Conservation (phyloP, 2,329 filamentous ascomycete species). For the Penicillium sp. region DNA sequence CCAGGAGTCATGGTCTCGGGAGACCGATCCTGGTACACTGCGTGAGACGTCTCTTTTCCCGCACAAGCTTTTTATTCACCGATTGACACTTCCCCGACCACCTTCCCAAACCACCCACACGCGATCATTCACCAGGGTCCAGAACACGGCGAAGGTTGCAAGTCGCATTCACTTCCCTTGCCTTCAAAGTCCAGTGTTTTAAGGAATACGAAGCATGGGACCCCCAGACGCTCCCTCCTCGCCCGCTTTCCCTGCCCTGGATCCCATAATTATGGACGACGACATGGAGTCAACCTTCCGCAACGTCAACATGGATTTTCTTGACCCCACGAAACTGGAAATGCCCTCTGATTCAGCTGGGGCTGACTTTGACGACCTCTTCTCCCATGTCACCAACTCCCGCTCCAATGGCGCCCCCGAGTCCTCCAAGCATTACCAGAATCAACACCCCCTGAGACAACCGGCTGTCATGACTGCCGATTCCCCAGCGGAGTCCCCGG, state of each 20-base stretch:
- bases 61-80: not conserved
- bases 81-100: not conserved
- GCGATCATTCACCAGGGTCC: slow-evolving; percentile 6
- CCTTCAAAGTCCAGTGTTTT: slow-evolving; percentile 3
- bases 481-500: slow-evolving; percentile 44
- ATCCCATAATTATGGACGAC: slow-evolving; percentile 42
- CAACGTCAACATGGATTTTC: slow-evolving; percentile 42
- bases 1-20: slow-evolving; percentile 20
- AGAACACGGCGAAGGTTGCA: slow-evolving; percentile 5
- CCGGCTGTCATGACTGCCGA: slow-evolving; percentile 33
- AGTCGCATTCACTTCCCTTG: slow-evolving; percentile 9
- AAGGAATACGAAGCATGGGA: slow-evolving; percentile 32
- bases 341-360: slow-evolving; percentile 35
- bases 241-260: slow-evolving; percentile 35
- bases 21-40: slow-evolving; percentile 18
- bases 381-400: slow-evolving; percentile 32
- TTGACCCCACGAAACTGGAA: slow-evolving; percentile 37
- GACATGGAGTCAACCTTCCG: slow-evolving; percentile 41
- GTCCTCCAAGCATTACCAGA: slow-evolving; percentile 28
- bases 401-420: slow-evolving; percentile 27
- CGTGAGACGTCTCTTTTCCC: slow-evolving; percentile 2
- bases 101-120: slow-evolving; percentile 11
- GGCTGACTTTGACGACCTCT: slow-evolving; percentile 42
- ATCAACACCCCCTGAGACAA: slow-evolving; percentile 32
- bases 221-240: slow-evolving; percentile 33